Base-by-base conservation (phyloP, 2,329 filamentous ascomycete species). In the Fonsecaea nubica region DNA sequence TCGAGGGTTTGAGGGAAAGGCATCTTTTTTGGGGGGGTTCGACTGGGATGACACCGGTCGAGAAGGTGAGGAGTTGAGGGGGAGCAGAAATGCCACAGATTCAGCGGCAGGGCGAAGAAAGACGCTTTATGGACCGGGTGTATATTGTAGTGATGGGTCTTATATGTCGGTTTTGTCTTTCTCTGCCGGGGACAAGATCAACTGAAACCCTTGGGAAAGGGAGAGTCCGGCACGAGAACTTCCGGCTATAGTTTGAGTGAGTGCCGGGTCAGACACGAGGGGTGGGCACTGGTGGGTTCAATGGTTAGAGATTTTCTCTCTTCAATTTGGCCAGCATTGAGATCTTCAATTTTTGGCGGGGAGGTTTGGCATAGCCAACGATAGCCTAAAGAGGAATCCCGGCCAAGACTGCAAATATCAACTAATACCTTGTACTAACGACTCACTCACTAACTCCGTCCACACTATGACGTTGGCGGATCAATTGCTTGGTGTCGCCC, bases 1-100 rank as follows among this genome's bases (percentile, higher is more conserved):
- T 78, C 75, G 72, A 84, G 72, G 2, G 70, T 72, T 56, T 71
- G 64, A 25, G 71, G 69, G 66, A 72, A 71, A 3, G 71, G 71
- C 71, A 72, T 71, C 18, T 58, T 65, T 30, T 32, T 32, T 32
- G 30, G 64, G 30, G 21, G 8, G 54, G 1, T 50, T 5, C 4
- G 45, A 25, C 45, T 50, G 13, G 3, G 6, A 18, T 13, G 8
- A 2, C 30, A 32, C 18, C 32, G 53, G 7, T 55, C 53, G 4
- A 21, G 7, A n/a, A 30, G 7, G 32, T 15, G 35, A 36, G n/a
- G 36, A 18, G 7, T 12, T 18, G 50, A 54, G 50, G 33, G 25
- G 21, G 58, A 15, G n/a, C 15, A 40, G 18, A 18, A 18, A 48
- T 48, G 30, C 30, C 30, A 50, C 18, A 48, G 42, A 48, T 3